Percentiles rank a stretch among this genome's conserved stretches.
These are phyloP conservation scores for Phoma sp. DNA, from an alignment of 2,329 filamentous ascomycete genomes.

Conservation along the genomic window DNA sequence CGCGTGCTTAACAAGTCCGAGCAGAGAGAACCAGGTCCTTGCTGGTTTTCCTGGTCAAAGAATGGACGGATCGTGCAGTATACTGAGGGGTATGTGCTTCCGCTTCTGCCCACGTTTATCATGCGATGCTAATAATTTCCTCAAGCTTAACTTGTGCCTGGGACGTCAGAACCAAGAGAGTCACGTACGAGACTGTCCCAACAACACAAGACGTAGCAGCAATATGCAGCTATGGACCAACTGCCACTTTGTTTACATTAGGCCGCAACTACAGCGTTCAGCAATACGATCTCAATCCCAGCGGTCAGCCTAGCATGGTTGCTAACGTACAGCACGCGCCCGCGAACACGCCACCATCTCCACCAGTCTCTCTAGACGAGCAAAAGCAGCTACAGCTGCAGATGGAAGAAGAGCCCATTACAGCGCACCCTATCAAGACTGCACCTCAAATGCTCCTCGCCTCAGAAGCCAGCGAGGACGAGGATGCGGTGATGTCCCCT, in stretches of 20 bases:
- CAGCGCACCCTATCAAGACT: conserved; percentile 36
- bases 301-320: conserved; percentile 71
- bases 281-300: conserved; percentile 89
- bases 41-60: conserved; percentile 99
- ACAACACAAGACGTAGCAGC: conserved; percentile 82
- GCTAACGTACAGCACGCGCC: conserved; percentile 87
- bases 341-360: conserved; percentile 77
- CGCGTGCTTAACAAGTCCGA: conserved; percentile 83
- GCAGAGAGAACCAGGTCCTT: conserved; percentile 73
- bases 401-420: conserved; percentile 37
- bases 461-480: conserved; percentile 74
- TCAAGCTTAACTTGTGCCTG: conserved; percentile 83
- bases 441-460: conserved; percentile 48
- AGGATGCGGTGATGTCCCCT: conserved; percentile 66
- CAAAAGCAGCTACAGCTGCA: conserved; percentile 55
- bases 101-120: conserved; percentile 15
- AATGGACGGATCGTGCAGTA: conserved; percentile 95
- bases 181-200: conserved; percentile 86
- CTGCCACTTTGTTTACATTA: conserved; percentile 89
- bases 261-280: conserved; percentile 88
- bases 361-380: conserved; percentile 80
- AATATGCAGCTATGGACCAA: conserved; percentile 86
- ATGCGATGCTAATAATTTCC: conserved; percentile 27
- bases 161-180: conserved; percentile 98
- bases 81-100: conserved; percentile 76